Conservation (phyloP, 164 flowering plant species). For the Vitis amurensis region DNA sequence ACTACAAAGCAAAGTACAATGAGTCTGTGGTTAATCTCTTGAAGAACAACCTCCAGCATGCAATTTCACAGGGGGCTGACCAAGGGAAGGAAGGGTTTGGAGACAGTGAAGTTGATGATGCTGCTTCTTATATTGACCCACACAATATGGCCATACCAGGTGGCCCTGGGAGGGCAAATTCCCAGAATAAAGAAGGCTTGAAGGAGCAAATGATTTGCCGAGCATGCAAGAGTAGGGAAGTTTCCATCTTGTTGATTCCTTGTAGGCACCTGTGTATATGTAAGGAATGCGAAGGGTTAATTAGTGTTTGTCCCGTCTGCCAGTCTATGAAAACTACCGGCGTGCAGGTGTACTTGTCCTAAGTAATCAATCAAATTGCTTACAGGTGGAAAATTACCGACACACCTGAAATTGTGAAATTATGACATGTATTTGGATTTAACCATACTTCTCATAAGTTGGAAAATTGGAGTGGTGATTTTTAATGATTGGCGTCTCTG, state of each 20-base stretch:
- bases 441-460: too few relatives aligned
- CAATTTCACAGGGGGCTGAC: constrained; percentile 61
- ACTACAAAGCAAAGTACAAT: constrained; percentile 67
- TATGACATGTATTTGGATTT: too few relatives aligned
- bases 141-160: constrained; percentile 29
- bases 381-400: neutral
- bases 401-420: too few relatives aligned
- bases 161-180: constrained; percentile 21
- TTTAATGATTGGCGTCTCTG: too few relatives aligned
- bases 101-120: constrained; percentile 78
- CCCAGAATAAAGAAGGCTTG: constrained; percentile 10
- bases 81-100: constrained; percentile 82
- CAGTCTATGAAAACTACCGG: constrained; percentile 57
- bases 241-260: constrained; percentile 73
- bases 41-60: constrained; percentile 69
- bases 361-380: constrained; percentile 12
- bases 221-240: constrained; percentile 69
- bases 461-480: too few relatives aligned
- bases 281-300: constrained; percentile 64
- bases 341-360: constrained; percentile 75
- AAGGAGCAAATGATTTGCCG: constrained; percentile 51
- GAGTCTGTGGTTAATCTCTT: constrained; percentile 65
- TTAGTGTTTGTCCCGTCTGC: constrained; percentile 74
- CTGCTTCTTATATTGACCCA: constrained; percentile 60
- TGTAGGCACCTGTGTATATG: constrained; percentile 89